These are phyloP conservation scores for Torulaspora globosa DNA, from an alignment of 1,139 yeast genomes.

Conservation along the genomic window DNA sequence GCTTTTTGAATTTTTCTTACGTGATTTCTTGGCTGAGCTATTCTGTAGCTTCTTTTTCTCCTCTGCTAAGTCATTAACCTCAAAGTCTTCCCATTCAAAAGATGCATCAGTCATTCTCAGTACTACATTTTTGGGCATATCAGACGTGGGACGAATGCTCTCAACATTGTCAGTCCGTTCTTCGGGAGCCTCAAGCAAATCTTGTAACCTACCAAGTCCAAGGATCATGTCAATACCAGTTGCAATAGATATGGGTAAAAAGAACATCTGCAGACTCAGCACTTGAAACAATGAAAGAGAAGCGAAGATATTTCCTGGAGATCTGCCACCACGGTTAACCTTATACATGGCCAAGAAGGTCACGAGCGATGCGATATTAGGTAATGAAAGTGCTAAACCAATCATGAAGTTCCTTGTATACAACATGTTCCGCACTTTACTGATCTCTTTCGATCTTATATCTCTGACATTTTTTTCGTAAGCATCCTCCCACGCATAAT, in stretches of 20 bases:
- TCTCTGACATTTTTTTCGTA: constrained; percentile 46
- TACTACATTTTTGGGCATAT: constrained; percentile 37
- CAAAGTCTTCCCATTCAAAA: constrained; percentile 64
- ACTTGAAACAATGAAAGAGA: constrained; percentile 72
- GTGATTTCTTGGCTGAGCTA: constrained; percentile 22
- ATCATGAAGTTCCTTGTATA: constrained; percentile 54
- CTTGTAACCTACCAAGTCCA: constrained; percentile 58
- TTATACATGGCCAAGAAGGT: constrained; percentile 69
- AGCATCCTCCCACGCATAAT: constrained; percentile 59
- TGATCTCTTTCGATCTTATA: constrained; percentile 47
- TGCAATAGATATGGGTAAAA: constrained; percentile 56
- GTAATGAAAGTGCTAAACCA: constrained; percentile 56
- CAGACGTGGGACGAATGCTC: constrained; percentile 24
- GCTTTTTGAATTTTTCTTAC: constrained; percentile 12
- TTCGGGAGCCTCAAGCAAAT: constrained; percentile 45
- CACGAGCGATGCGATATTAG: constrained; percentile 64
- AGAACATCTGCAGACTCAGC: constrained; percentile 66
- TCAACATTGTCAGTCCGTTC: constrained; percentile 34
- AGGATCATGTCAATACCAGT: constrained; percentile 64
- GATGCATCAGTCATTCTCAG: constrained; percentile 49
- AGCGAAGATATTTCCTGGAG: constrained; percentile 73
- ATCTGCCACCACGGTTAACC: constrained; percentile 44
- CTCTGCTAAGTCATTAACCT: constrained; percentile 34
- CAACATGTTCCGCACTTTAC: constrained; percentile 48
- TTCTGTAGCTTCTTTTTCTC: constrained; percentile 29